Evolutionary conservation across 495 filamentous ascomycete species (phyloP), one percentile per base, ranked within the genome.

Genomic region (Halenospora varia): DNA sequence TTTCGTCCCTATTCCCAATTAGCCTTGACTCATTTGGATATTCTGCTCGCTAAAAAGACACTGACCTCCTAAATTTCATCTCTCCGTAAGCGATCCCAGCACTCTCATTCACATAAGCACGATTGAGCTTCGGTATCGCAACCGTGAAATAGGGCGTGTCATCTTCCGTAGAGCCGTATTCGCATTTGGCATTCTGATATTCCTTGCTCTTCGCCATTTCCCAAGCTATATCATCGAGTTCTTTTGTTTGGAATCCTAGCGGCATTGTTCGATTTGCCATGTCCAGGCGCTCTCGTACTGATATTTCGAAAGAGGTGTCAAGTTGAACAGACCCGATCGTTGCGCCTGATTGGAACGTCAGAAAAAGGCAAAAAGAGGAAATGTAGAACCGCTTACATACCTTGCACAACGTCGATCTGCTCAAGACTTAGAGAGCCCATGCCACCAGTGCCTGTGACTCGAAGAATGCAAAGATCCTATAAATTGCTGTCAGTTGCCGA

Each of bases 321-420:
- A 66, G 39, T 48, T 59, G 52, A 17, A 56, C 64, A 20, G 64
- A 64, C n/a, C 64, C 64, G 20, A 64, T 58, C 11, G 52, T 59
- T 2, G 48, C 56, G 51, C 69, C 69, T 48, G 61, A 53, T 2
- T 19, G 23, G 1, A 49, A 6, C n/a, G 23, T 53, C 9, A 52
- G 3, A 22, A 10, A 25, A 13, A 41, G 1, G 23, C 3, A 35
- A 20, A 24, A 22, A 15, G 8, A 25, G 8, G 41, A 19, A 9
- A 25, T 23, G 18, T n/a, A 46, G 19, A n/a, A n/a, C 19, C 25
- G 19, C 2, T 18, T 17, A 55, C 47, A 17, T 19, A 61, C 58
- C 58, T n/a, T 56, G 47, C 13, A 77, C 71, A n/a, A 76, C 69
- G 55, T 72, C 70, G n/a, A 75, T 59, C 56, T 73, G 73, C 55